A percentile compares a stretch with the other conserved stretches of the same genome.
phyloP scores from a whole-genome alignment of 2,329 filamentous ascomycete species.

The Aspergillus hiratsukae region DNA sequence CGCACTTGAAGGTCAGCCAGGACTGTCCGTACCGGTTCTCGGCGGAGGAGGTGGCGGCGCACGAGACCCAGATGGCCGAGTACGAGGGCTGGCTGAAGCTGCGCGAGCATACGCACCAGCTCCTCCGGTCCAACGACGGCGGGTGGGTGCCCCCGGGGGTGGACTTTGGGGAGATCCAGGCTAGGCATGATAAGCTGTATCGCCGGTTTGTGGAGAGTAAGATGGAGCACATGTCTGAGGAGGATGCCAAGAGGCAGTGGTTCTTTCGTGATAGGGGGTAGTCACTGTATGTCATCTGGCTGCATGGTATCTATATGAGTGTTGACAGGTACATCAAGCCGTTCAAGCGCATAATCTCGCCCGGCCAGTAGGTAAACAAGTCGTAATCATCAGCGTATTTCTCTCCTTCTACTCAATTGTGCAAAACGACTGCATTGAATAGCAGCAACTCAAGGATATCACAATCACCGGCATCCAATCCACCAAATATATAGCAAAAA shows the following conservation, averaged over 20 bases:
- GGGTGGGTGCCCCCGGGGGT: constrained; percentile 13
- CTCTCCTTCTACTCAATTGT: too few relatives aligned
- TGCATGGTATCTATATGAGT: too few relatives aligned
- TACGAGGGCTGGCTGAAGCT: constrained; percentile 14
- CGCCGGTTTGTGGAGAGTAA: constrained; percentile 9
- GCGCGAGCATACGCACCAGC: constrained; percentile 10
- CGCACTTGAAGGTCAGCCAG: constrained; percentile 1
- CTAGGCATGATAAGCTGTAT: constrained; percentile 10
- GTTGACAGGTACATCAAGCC: too few relatives aligned
- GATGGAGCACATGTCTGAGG: constrained; percentile 5
- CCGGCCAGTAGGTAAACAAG: too few relatives aligned
- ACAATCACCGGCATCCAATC: too few relatives aligned
- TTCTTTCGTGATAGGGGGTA: constrained; percentile 11
- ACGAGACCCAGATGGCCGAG: constrained; percentile 7
- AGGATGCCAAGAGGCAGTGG: constrained; percentile 14
- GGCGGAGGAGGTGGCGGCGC: constrained; percentile 6
- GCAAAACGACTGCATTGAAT: too few relatives aligned
- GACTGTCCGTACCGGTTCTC: constrained; percentile 12
- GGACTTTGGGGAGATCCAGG: constrained; percentile 10
- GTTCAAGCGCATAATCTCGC: too few relatives aligned
- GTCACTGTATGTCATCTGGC: too few relatives aligned
- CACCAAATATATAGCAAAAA: too few relatives aligned
- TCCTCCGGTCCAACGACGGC: constrained; percentile 12
- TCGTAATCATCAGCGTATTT: too few relatives aligned
- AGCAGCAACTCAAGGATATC: too few relatives aligned